A percentile compares a stretch with the other conserved stretches of the same genome.
These are phyloP conservation scores for Cercospora sojina DNA, from an alignment of 2,329 filamentous ascomycete genomes.

Conservation along the genomic window DNA sequence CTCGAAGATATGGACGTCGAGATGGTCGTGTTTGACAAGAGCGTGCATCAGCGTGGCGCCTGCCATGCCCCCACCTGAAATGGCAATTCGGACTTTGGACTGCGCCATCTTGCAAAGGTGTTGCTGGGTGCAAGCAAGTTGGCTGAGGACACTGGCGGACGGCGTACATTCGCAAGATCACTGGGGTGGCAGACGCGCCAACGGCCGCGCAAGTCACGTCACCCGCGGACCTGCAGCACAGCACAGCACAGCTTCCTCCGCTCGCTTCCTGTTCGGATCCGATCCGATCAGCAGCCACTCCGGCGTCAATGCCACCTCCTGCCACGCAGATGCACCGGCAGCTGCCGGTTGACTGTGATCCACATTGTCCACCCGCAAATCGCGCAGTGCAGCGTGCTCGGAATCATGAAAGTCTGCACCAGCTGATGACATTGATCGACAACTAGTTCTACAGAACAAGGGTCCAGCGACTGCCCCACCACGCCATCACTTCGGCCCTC, in stretches of 20 bases:
- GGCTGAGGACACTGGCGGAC: not conserved
- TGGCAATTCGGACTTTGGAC: slow-evolving; percentile 15
- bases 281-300: not conserved
- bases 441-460: not conserved
- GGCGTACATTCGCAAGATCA: not conserved
- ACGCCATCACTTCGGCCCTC: not conserved
- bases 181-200: not conserved
- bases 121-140: not conserved
- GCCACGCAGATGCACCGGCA: not conserved
- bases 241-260: not conserved
- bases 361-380: not conserved
- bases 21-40: slow-evolving; percentile 11
- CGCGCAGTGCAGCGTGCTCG: not conserved
- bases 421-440: slow-evolving; percentile 4
- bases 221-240: not conserved
- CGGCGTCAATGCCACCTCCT: not conserved
- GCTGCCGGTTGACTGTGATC: not conserved
- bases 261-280: not conserved
- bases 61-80: slow-evolving; percentile 21
- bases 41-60: slow-evolving; percentile 21
- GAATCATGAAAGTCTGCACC: not conserved
- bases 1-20: slow-evolving; percentile 23
- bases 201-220: not conserved
- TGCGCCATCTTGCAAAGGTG: not conserved
- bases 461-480: slow-evolving; percentile 2